These are phyloP conservation scores for Sporothrix mexicana DNA, from an alignment of 2,329 filamentous ascomycete genomes.

Conservation along the genomic window DNA sequence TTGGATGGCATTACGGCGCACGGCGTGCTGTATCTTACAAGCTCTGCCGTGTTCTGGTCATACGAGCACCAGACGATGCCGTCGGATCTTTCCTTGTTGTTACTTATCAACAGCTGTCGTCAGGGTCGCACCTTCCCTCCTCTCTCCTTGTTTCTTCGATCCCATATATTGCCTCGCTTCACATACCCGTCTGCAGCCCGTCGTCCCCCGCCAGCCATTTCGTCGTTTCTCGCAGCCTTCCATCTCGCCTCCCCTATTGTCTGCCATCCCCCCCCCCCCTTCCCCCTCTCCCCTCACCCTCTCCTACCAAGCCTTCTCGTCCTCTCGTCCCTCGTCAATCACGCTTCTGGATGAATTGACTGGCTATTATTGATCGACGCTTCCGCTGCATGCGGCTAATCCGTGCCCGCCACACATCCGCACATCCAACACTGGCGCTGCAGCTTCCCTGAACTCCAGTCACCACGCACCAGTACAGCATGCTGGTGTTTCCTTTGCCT, in stretches of 20 bases:
- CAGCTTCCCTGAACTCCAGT: slow-evolving; percentile 19
- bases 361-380: slow-evolving; percentile 34
- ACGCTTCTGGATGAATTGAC: slow-evolving; percentile 34
- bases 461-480: not conserved
- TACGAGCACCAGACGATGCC: slow-evolving; percentile 19
- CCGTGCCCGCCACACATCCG: slow-evolving; percentile 29
- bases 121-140: not conserved
- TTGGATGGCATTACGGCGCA: not conserved
- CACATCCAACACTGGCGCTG: slow-evolving; percentile 15
- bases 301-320: not conserved
- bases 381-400: slow-evolving; percentile 35
- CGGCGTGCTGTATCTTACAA: not conserved
- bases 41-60: not conserved
- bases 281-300: not conserved
- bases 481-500: not conserved
- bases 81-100: slow-evolving; percentile 14
- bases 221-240: not conserved
- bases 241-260: not conserved
- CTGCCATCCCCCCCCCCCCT: not conserved
- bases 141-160: not conserved
- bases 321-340: slow-evolving; percentile 28
- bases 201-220: slow-evolving; percentile 16
- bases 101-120: not conserved
- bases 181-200: slow-evolving; percentile 2
- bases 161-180: slow-evolving; percentile 19